phyloP scores from a whole-genome alignment of 371 early-diverging fungal genomes.

The Lichtheimia corymbifera region DNA sequence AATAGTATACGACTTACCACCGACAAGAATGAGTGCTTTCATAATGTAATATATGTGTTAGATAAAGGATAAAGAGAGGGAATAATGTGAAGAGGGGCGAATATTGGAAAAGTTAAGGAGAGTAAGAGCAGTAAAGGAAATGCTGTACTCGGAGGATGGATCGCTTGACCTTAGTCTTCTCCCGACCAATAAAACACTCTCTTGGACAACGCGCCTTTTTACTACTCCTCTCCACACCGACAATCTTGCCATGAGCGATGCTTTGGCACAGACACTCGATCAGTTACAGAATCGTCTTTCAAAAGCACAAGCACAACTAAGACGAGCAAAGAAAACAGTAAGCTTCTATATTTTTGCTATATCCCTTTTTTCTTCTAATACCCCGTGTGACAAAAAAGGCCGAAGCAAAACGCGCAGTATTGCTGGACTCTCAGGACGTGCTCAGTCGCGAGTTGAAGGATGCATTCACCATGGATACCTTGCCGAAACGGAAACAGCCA shows the following conservation, averaged over 20 bases:
- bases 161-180: neutral
- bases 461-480: constrained; percentile 12
- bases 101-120: constrained; percentile 3
- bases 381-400: constrained; percentile 8
- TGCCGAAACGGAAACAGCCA: neutral
- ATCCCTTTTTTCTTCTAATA: neutral
- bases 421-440: constrained; percentile 6
- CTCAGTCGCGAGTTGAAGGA: constrained; percentile 12
- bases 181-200: neutral
- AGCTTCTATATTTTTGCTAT: neutral
- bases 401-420: constrained; percentile 7
- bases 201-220: neutral
- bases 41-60: constrained; percentile 37
- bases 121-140: constrained; percentile 7
- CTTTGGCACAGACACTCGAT: constrained; percentile 3
- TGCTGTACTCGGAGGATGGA: neutral
- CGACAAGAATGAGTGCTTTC: constrained; percentile 99
- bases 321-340: constrained; percentile 6
- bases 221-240: neutral
- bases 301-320: constrained; percentile 6
- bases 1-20: constrained; percentile 66
- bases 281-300: constrained; percentile 1
- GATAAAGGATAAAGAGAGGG: neutral
- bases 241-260: constrained; percentile 2
- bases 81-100: neutral